Conservation (phyloP, 441 rosid genomes). For the Arabidopsis lyrata region DNA sequence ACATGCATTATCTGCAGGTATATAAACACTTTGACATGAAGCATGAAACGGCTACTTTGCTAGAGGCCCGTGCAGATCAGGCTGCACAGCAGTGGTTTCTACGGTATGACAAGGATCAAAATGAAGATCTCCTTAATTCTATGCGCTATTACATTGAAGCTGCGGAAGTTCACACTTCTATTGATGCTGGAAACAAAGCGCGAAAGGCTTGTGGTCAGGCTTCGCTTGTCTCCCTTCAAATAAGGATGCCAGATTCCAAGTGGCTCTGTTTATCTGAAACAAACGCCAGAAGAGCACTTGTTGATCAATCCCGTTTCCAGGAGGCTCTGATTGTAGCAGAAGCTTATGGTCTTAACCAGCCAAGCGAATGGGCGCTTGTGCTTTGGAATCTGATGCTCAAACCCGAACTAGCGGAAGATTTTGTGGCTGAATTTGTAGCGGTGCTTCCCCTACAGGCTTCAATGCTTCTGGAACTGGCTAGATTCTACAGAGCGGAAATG, state of each 20-base stretch:
- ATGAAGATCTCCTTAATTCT: constrained; percentile 92
- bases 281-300: constrained; percentile 87
- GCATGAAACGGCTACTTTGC: constrained; percentile 91
- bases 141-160: constrained; percentile 97
- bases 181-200: constrained; percentile 97
- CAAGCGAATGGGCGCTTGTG: constrained; percentile 93
- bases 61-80: constrained; percentile 86
- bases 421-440: constrained; percentile 93
- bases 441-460: constrained; percentile 94
- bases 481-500: constrained; percentile 87
- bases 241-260: constrained; percentile 93
- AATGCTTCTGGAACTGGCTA: constrained; percentile 90
- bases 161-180: constrained; percentile 90
- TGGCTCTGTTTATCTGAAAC: constrained; percentile 93
- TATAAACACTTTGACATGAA: constrained; percentile 98
- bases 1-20: constrained; percentile 61
- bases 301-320: constrained; percentile 92
- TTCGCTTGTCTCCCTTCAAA: constrained; percentile 96
- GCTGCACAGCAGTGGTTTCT: constrained; percentile 83
- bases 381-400: constrained; percentile 98
- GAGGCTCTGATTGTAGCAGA: constrained; percentile 98
- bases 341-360: constrained; percentile 96
- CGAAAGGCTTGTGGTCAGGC: constrained; percentile 89
- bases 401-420: constrained; percentile 88
- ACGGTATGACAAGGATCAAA: constrained; percentile 85